Evolutionary conservation across 1,139 yeast species (phyloP).

Genomic region (Geotrichum siamense): DNA sequence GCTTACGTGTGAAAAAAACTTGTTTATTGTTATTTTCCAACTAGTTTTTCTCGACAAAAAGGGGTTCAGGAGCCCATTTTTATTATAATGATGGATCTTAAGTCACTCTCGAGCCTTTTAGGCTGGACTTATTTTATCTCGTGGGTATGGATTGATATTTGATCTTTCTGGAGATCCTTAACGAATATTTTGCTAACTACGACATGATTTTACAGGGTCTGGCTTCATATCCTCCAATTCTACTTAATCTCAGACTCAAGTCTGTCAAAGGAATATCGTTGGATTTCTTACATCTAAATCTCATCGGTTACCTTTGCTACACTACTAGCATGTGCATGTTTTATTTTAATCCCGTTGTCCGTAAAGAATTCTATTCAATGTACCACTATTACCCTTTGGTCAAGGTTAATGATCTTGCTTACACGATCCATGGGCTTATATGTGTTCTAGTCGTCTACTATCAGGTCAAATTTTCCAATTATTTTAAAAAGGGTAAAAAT

Average conservation of each 20-base stretch:
- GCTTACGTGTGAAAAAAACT: too few species aligned
- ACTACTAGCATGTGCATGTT: slow-evolving; percentile 38
- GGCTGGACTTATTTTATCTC: slow-evolving; percentile 30
- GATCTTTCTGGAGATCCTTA: background rate
- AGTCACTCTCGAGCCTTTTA: slow-evolving; percentile 22
- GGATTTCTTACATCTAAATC: slow-evolving; percentile 40
- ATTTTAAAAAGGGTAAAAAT: slow-evolving; percentile 22
- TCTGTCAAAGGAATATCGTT: slow-evolving; percentile 43
- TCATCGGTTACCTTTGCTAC: slow-evolving; percentile 41
- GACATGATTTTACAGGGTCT: slow-evolving; percentile 34
- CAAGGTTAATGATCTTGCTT: slow-evolving; percentile 41
- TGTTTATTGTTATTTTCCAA: too few species aligned
- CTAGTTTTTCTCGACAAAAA: too few species aligned
- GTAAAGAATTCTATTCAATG: slow-evolving; percentile 36
- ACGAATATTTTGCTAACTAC: slow-evolving; percentile 23
- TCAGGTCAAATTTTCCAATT: slow-evolving; percentile 37
- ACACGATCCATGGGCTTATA: slow-evolving; percentile 40
- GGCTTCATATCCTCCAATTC: slow-evolving; percentile 42
- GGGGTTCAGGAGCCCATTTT: background rate
- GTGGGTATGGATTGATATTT: slow-evolving; percentile 25
- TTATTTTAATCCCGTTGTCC: slow-evolving; percentile 34
- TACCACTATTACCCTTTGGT: slow-evolving; percentile 36
- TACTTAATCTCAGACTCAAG: slow-evolving; percentile 34
- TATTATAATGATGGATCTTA: slow-evolving; percentile 12
- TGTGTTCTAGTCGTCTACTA: slow-evolving; percentile 33